Base-by-base conservation (phyloP, 1,284 basidiomycete species). In the Hymenochaete sp. region DNA sequence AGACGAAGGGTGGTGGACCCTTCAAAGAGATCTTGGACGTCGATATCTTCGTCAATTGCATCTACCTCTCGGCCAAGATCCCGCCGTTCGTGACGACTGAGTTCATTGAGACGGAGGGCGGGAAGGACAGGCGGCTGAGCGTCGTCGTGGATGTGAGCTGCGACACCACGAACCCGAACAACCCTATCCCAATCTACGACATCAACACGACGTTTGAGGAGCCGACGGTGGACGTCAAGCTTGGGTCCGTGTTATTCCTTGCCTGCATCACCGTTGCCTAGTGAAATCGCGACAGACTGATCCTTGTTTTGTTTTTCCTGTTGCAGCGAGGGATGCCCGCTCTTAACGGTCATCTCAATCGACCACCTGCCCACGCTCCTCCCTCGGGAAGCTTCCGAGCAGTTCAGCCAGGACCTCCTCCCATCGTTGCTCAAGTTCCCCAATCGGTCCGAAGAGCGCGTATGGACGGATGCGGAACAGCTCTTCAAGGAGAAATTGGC, bases 41-140 rank as follows among this genome's bases (percentile, higher is more conserved):
- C 52, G 96, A 99, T 67, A 82, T 99, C 60, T 98, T 99, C 59
- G 82, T 99, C 73, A 99, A 99, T 73, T 98, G 96, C 78, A 99
- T 99, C 66, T 98, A 99, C 68, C 83, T 99, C 50, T 84, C 80
- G 42, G 77, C 83, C 43, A 71, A 78, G 53, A 98, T 98, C 56
- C 92, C 93, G 11, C 75, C 86, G 43, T 98, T 99, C 67, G 54
- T 98, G 50, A 87, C 85, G 9, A 64, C 65, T 31, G 81, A 91
- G 38, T 79, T 79, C 53, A 84, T 98, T 56, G 66, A 68, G 19
- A 70, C 71, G 18, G 32, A 8, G 8, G 90, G 87, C 9, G 93
- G 93, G 19, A 63, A 68, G 44, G 55, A 66, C 16, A 76, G 96
- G 51, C 72, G 77, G 45, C 67, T 99, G 49, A 74, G 80, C 27